Percentiles rank a stretch among this genome's conserved stretches.
Evolutionary conservation across 2,329 filamentous ascomycete species (phyloP).

Genomic region (Paecilomyces sp.): DNA sequence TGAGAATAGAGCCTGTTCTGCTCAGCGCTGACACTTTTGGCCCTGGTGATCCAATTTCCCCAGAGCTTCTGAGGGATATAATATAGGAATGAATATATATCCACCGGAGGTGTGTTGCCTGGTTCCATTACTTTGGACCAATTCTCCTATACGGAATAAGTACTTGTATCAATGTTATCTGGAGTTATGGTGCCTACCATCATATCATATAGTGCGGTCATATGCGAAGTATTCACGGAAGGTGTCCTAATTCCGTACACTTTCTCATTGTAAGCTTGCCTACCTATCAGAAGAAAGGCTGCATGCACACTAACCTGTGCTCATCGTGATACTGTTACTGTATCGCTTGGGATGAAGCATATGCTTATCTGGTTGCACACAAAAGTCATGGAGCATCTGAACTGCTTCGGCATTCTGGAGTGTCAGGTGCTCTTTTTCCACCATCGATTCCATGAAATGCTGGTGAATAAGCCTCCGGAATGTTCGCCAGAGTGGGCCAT

Average conservation of each 20-base stretch:
- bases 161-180: no score
- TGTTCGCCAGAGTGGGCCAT: slow-evolving; percentile 39
- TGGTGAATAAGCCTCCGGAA: slow-evolving; percentile 43
- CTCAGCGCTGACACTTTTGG: slow-evolving; percentile 27
- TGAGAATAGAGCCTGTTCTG: slow-evolving; percentile 37
- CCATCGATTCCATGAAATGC: slow-evolving; percentile 38
- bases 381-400: slow-evolving; percentile 42
- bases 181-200: slow-evolving; percentile 18
- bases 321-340: slow-evolving; percentile 44
- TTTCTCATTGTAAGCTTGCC: slow-evolving; percentile 4
- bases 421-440: slow-evolving; percentile 36
- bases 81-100: slow-evolving; percentile 40
- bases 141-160: slow-evolving; percentile 11
- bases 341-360: slow-evolving; percentile 44
- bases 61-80: slow-evolving; percentile 36
- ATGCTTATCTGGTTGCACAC: slow-evolving; percentile 33
- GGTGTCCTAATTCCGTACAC: slow-evolving; percentile 31
- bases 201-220: slow-evolving; percentile 32
- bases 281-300: neutral
- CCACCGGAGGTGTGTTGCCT: slow-evolving; percentile 44
- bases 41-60: slow-evolving; percentile 32
- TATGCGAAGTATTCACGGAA: slow-evolving; percentile 24
- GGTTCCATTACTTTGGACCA: slow-evolving; percentile 41
- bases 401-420: slow-evolving; percentile 42
- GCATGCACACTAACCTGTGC: slow-evolving; percentile 23